These are phyloP conservation scores for Erysiphe neolycopersici DNA, from an alignment of 2,329 filamentous ascomycete genomes.

Conservation along the genomic window DNA sequence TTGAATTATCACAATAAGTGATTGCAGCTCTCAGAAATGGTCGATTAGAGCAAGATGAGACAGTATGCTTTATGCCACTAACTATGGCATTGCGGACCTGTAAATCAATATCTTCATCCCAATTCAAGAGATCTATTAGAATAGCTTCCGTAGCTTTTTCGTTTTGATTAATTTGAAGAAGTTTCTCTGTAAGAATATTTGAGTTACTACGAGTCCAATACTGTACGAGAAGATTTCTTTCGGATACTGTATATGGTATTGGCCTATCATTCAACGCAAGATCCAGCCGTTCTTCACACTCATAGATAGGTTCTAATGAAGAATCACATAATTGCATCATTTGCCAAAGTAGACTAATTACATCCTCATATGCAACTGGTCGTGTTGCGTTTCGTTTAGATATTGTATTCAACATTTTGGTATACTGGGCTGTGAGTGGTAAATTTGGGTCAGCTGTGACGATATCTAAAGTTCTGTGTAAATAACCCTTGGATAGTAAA, in stretches of 20 bases:
- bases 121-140: slow-evolving; percentile 25
- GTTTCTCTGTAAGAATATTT: slow-evolving; percentile 36
- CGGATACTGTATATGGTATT: slow-evolving; percentile 19
- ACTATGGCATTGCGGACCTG: slow-evolving; percentile 19
- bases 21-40: slow-evolving; percentile 12
- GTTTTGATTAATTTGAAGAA: slow-evolving; percentile 35
- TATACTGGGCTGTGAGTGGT: slow-evolving; percentile 20
- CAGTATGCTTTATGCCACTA: slow-evolving; percentile 8
- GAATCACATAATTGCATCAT: slow-evolving; percentile 10
- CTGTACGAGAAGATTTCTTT: slow-evolving; percentile 20
- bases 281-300: slow-evolving; percentile 17
- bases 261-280: slow-evolving; percentile 12
- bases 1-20: slow-evolving; percentile 11
- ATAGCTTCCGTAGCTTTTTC: slow-evolving; percentile 25
- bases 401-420: slow-evolving; percentile 25
- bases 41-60: slow-evolving; percentile 2
- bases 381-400: slow-evolving; percentile 22
- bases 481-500: slow-evolving; percentile 33
- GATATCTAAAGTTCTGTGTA: slow-evolving; percentile 19
- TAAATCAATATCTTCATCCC: slow-evolving; percentile 23
- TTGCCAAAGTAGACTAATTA: slow-evolving; percentile 23
- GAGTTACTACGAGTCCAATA: slow-evolving; percentile 16
- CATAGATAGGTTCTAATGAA: slow-evolving; percentile 13
- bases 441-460: slow-evolving; percentile 11
- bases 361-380: slow-evolving; percentile 25